A percentile compares a stretch with the other conserved stretches of the same genome.
These are phyloP conservation scores for Botrytis fragariae DNA, from an alignment of 2,329 filamentous ascomycete species.

Conservation along the genomic window DNA sequence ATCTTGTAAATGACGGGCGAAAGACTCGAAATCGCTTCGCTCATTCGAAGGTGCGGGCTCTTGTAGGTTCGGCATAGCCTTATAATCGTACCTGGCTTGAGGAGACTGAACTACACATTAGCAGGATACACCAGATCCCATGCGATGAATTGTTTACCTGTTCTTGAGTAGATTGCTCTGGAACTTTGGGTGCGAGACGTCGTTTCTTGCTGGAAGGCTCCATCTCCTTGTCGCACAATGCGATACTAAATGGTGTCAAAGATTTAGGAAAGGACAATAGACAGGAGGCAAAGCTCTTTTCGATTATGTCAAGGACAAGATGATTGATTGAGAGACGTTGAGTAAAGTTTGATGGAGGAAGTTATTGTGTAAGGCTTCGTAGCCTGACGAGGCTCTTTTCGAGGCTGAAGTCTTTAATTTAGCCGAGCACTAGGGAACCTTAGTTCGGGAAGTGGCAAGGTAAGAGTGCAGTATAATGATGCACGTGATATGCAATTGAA, in stretches of 20 bases:
- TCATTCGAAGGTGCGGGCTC: constrained; percentile 37
- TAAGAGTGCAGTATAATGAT: neutral
- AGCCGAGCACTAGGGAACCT: constrained; percentile 10
- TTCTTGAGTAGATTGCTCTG: constrained; percentile 37
- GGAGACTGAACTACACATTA: constrained; percentile 30
- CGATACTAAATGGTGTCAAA: constrained; percentile 1
- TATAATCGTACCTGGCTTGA: constrained; percentile 36
- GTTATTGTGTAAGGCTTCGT: constrained; percentile 22
- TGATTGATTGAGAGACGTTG: constrained; percentile 15
- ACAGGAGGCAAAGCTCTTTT: neutral
- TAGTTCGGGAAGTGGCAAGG: constrained; percentile 9
- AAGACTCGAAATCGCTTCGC: constrained; percentile 59
- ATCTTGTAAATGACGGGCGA: constrained; percentile 66
- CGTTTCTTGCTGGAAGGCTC: constrained; percentile 40
- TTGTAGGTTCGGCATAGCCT: constrained; percentile 34
- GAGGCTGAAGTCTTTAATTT: constrained; percentile 21
- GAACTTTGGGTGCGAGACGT: constrained; percentile 39
- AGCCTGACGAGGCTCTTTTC: constrained; percentile 21
- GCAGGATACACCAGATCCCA: constrained; percentile 11
- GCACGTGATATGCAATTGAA: constrained; percentile 2
- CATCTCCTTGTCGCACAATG: constrained; percentile 18
- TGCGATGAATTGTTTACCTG: constrained; percentile 31
- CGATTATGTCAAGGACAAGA: constrained; percentile 2
- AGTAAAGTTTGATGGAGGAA: constrained; percentile 1
- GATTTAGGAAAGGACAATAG: neutral